Percentiles rank a stretch among this genome's conserved stretches.
These are phyloP conservation scores for Ascomycota sp. DNA, from an alignment of 2,329 filamentous ascomycete genomes.

Conservation along the genomic window DNA sequence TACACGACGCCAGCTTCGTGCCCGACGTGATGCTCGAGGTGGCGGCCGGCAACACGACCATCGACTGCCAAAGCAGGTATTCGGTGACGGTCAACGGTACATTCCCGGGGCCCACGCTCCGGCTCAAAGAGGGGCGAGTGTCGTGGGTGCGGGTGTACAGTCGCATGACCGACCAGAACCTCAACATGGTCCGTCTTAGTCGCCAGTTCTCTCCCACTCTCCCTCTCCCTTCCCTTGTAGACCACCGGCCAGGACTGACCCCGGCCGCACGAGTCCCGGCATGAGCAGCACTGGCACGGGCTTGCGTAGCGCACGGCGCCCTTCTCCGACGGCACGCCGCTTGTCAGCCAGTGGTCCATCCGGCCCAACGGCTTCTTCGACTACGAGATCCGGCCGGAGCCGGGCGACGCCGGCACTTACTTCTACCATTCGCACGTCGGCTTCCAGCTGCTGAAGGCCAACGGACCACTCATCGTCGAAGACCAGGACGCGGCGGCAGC, in stretches of 20 bases:
- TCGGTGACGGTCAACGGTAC: slow-evolving; percentile 32
- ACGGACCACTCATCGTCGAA: slow-evolving; percentile 37
- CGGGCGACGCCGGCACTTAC: slow-evolving; percentile 37
- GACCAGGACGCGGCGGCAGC: slow-evolving; percentile 21
- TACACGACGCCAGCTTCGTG: slow-evolving; percentile 1
- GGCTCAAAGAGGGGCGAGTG: slow-evolving; percentile 24
- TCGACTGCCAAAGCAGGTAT: slow-evolving; percentile 23
- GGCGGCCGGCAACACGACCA: slow-evolving; percentile 14
- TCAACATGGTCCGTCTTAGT: slow-evolving; percentile 33
- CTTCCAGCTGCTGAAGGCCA: slow-evolving; percentile 36
- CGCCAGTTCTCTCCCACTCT: too few species aligned
- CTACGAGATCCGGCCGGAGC: slow-evolving; percentile 35
- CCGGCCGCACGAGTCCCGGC: too few species aligned
- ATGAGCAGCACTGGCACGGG: slow-evolving; percentile 44
- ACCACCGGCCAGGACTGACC: too few species aligned
- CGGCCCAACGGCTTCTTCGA: slow-evolving; percentile 40
- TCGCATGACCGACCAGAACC: slow-evolving; percentile 27
- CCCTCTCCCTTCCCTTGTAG: too few species aligned
- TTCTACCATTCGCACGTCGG: slow-evolving; percentile 49
- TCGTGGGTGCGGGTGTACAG: slow-evolving; percentile 40
- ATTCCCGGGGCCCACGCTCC: slow-evolving; percentile 26
- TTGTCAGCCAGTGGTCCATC: slow-evolving; percentile 45
- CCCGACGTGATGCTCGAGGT: slow-evolving; percentile 2
- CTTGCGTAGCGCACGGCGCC: slow-evolving; percentile 35
- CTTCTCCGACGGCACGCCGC: slow-evolving; percentile 41